Percentiles rank a stretch among this genome's conserved stretches.
These are phyloP conservation scores for Xylariomycetidae sp. DNA, from an alignment of 2,329 filamentous ascomycete species.

Conservation along the genomic window DNA sequence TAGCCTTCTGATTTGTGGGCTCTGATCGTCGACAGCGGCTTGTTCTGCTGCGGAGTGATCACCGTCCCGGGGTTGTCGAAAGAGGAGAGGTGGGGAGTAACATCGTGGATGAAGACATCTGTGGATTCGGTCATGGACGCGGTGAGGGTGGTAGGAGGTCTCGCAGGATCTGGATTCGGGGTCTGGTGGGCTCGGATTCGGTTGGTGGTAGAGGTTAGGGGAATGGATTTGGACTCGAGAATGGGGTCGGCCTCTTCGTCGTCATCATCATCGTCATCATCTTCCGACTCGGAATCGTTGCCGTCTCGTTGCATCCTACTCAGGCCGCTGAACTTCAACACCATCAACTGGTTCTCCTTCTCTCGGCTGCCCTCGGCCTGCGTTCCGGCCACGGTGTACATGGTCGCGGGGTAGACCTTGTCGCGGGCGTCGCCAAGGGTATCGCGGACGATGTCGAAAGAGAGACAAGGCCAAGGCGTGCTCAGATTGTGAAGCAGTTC, in stretches of 20 bases:
- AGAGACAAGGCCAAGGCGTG: constrained; percentile 94
- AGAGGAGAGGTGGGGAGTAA: constrained; percentile 80
- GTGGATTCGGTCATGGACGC: constrained; percentile 90
- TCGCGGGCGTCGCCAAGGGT: constrained; percentile 75
- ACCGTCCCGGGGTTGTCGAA: constrained; percentile 85
- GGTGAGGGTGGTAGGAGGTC: constrained; percentile 75
- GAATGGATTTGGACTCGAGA: constrained; percentile 86
- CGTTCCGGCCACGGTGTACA: constrained; percentile 92
- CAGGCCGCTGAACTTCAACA: constrained; percentile 92
- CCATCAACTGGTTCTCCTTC: constrained; percentile 88
- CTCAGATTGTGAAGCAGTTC: constrained; percentile 95
- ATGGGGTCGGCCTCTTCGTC: constrained; percentile 82
- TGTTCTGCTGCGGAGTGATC: constrained; percentile 78
- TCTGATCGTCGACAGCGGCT: constrained; percentile 79
- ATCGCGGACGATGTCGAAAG: constrained; percentile 88
- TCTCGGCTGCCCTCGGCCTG: constrained; percentile 74
- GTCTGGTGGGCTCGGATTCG: constrained; percentile 84
- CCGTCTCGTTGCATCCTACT: constrained; percentile 75
- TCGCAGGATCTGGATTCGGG: constrained; percentile 63
- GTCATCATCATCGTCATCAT: constrained; percentile 68
- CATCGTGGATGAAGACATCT: constrained; percentile 87
- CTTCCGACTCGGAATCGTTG: constrained; percentile 62
- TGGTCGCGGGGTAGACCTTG: constrained; percentile 88
- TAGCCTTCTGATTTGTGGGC: constrained; percentile 95
- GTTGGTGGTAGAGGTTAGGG: constrained; percentile 83